phyloP scores from a whole-genome alignment of 139 green algal species.

The Haematococcus sp. region DNA sequence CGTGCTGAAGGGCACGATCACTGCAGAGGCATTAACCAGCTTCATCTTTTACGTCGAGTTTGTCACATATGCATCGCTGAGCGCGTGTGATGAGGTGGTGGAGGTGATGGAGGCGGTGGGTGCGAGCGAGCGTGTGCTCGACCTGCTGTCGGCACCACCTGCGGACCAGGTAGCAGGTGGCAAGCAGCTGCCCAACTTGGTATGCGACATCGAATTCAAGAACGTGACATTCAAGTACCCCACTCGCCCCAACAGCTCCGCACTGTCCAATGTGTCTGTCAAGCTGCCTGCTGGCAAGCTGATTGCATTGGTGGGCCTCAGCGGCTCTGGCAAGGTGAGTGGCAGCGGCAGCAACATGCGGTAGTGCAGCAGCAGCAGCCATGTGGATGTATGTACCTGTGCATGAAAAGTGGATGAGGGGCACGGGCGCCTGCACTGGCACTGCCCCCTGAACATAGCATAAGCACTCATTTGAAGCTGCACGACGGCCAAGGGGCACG shows the following conservation, averaged over 20 bases:
- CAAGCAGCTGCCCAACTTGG: conserved; percentile 28
- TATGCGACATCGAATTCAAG: conserved; percentile 52
- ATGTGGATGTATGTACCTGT: too few species aligned
- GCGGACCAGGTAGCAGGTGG: conserved; percentile 52
- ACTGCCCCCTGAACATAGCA: too few species aligned
- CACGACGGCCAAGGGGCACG: too few species aligned
- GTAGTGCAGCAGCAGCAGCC: too few species aligned
- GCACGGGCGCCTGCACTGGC: too few species aligned
- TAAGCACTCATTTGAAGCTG: too few species aligned
- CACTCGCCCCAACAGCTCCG: conserved; percentile 35
- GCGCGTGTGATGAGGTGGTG: conserved; percentile 78
- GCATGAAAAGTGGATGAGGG: too few species aligned
- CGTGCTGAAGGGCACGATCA: conserved; percentile 48
- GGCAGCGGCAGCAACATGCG: background rate
- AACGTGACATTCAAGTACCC: conserved; percentile 63
- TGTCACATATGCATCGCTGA: conserved; percentile 62
- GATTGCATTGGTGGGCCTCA: conserved; percentile 70
- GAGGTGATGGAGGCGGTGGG: conserved; percentile 55
- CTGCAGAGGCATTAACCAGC: conserved; percentile 66
- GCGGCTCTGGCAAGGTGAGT: conserved; percentile 58
- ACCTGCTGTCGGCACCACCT: conserved; percentile 49
- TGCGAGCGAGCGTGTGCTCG: conserved; percentile 70
- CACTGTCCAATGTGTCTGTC: conserved; percentile 58
- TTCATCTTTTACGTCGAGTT: conserved; percentile 82
- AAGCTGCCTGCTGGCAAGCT: conserved; percentile 59